Evolutionary conservation across 2,329 filamentous ascomycete genomes (phyloP), one percentile per base, ranked within the genome.

Genomic region (Periglandula ipomoeae): DNA sequence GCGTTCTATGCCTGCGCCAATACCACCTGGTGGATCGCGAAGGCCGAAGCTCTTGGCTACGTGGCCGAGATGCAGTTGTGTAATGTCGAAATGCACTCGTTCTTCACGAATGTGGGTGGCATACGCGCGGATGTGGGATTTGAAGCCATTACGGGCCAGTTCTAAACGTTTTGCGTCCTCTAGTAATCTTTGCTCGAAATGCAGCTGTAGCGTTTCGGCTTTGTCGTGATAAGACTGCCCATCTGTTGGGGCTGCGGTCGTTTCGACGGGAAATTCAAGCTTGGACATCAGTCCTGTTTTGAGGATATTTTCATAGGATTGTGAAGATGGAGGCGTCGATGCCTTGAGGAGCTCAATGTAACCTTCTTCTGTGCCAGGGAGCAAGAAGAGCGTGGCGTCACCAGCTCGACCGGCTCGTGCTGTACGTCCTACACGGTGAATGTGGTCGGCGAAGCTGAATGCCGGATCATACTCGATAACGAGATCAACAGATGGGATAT

Each of bases 401-500:
- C 93, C 93, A 10, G 91, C 79, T 5, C 87, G 85, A 15, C 93
- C 93, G 1, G 94, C 88, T 73, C 93, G 87, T 3, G 93, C 93
- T 10, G 93, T 98, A 65, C 93, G 86, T 48, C 93, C 93, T 48
- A 97, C 88, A 49, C 93, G 85, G 69, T 98, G 93, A 7, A 96
- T 78, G 65, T 98, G 93, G 65, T 98, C 93, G 52, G 90, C 87
- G 22, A 89, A 83, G 62, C 86, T 89, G 68, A 97, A 97, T 2
- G 93, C 88, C 0, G 93, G 90, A 62, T 98, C 93, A 63, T 95
- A 97, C 65, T 98, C 93, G 49, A 98, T 79, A 44, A 98, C 89
- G 19, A 96, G 76, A 64, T 98, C 93, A 46, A 98, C 88, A 45
- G 93, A 91, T 1, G 91, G 91, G 15, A 98, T 80, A 72, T 98